phyloP scores from a whole-genome alignment of 495 filamentous ascomycete species.

The Aspergillus funiculosus region DNA sequence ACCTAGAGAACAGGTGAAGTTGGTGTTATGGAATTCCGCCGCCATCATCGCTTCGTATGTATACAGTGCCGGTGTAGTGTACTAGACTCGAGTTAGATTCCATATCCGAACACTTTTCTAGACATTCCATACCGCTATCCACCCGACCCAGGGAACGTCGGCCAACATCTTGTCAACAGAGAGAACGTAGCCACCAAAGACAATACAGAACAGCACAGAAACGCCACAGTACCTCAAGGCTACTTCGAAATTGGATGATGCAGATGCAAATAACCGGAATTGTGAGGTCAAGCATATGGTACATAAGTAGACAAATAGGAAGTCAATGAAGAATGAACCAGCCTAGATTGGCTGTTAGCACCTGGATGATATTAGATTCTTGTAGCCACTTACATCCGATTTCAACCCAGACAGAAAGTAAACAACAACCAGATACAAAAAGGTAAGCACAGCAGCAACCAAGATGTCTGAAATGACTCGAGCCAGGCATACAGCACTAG shows the following conservation, averaged over 20 bases:
- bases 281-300: constrained; percentile 49
- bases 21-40: constrained; percentile 47
- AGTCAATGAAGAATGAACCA: constrained; percentile 53
- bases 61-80: constrained; percentile 64
- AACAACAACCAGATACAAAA: constrained; percentile 64
- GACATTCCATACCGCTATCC: constrained; percentile 28
- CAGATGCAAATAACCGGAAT: constrained; percentile 41
- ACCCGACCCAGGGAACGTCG: constrained; percentile 37
- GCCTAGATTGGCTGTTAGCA: constrained; percentile 17
- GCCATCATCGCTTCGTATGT: constrained; percentile 59
- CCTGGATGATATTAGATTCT: neutral
- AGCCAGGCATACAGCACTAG: constrained; percentile 68
- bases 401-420: constrained; percentile 60
- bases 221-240: constrained; percentile 35
- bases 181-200: constrained; percentile 36
- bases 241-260: constrained; percentile 37
- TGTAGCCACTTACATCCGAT: constrained; percentile 22
- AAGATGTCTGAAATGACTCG: constrained; percentile 65
- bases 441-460: constrained; percentile 54
- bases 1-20: constrained; percentile 42
- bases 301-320: constrained; percentile 45
- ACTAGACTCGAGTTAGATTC: constrained; percentile 16
- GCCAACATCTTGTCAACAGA: constrained; percentile 34
- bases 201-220: constrained; percentile 30
- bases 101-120: constrained; percentile 11